A percentile compares a stretch with the other conserved stretches of the same genome.
Conservation (phyloP, 176 grass and related monocot species). For the Triticum monococcum region DNA sequence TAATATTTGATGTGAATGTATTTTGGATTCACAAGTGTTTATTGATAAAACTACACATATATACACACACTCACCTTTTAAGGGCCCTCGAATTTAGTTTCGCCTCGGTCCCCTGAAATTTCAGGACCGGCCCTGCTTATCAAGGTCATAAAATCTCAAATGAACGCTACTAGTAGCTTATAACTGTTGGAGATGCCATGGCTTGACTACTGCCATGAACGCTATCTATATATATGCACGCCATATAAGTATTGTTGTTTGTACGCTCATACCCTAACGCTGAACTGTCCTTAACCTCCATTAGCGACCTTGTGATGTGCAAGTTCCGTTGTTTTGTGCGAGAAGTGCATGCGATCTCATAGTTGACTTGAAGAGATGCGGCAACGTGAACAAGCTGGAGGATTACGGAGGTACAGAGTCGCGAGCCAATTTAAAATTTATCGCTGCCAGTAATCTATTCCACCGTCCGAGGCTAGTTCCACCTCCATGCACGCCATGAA, state of each 20-base stretch:
- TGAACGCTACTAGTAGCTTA: too few relatives aligned
- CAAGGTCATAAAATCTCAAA: too few relatives aligned
- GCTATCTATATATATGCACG: too few relatives aligned
- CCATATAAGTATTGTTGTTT: too few relatives aligned
- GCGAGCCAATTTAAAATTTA: background rate
- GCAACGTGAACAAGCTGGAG: slow-evolving; percentile 8
- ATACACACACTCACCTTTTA: too few relatives aligned
- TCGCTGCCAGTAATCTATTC: background rate
- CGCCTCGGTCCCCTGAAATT: background rate
- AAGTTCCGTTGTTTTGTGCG: background rate
- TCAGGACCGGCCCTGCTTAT: too few relatives aligned
- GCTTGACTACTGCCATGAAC: background rate
- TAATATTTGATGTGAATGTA: too few relatives aligned
- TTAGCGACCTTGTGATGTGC: background rate
- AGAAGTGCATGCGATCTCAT: background rate
- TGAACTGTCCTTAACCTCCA: background rate
- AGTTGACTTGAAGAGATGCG: background rate
- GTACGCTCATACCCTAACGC: background rate
- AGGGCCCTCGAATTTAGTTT: too few relatives aligned
- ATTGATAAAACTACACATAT: too few relatives aligned
- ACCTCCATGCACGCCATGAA: background rate
- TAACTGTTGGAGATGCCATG: background rate
- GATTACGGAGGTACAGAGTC: background rate
- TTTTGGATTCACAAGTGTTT: too few relatives aligned
- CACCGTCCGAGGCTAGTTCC: background rate